Conservation (phyloP, 306 rosid genomes). For the Cajanus cajan region DNA sequence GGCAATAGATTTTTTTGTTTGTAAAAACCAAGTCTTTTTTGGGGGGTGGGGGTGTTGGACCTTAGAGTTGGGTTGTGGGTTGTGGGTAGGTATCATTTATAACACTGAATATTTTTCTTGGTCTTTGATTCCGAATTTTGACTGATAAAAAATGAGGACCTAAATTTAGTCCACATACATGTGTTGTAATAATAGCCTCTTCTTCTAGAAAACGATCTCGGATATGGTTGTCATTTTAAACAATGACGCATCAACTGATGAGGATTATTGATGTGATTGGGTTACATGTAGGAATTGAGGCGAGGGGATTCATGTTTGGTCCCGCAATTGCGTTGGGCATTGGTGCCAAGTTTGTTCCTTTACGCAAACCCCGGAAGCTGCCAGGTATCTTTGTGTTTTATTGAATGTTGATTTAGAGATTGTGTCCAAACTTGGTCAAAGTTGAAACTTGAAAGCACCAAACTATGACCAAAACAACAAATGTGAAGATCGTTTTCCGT, state of each 20-base stretch:
- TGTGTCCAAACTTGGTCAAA: conserved; percentile 13
- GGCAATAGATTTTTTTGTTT: not conserved
- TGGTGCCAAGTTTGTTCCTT: conserved; percentile 96
- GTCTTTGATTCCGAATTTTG: conserved; percentile 11
- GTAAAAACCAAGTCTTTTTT: not conserved
- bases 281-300: conserved; percentile 73
- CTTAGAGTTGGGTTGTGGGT: not conserved
- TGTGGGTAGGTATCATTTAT: not conserved
- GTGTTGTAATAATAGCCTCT: not conserved
- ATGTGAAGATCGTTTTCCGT: conserved; percentile 1
- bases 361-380: conserved; percentile 94
- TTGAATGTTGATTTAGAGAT: not conserved
- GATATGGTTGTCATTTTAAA: not conserved
- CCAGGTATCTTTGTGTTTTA: conserved; percentile 58
- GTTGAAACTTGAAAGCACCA: not conserved
- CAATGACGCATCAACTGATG: not conserved
- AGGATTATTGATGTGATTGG: conserved; percentile 3
- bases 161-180: not conserved
- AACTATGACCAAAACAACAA: not conserved
- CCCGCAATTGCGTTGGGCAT: conserved; percentile 87
- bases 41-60: not conserved
- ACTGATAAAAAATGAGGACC: not conserved
- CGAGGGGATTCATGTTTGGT: conserved; percentile 97
- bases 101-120: not conserved
- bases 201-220: not conserved